Conservation (phyloP, 225 moss, liverwort and hornwort species). For the Bryum argenteum region DNA sequence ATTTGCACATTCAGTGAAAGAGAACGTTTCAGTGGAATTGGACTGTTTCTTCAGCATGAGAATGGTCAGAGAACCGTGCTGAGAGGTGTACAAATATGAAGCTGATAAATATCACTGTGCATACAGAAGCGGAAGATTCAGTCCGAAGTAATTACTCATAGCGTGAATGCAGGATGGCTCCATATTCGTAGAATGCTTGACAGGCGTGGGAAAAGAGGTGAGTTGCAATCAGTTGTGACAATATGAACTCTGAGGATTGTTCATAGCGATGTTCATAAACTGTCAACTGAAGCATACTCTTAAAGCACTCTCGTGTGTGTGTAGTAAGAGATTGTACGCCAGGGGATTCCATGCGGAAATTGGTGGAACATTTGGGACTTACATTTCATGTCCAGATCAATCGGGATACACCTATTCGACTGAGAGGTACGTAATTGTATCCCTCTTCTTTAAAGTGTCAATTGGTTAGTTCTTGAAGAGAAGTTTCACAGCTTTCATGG, state of each 20-base stretch:
- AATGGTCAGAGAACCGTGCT: background rate
- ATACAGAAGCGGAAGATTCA: slow-evolving; percentile 79
- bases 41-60: background rate
- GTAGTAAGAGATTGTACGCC: slow-evolving; percentile 72
- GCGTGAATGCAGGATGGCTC: slow-evolving; percentile 69
- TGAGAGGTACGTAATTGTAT: slow-evolving; percentile 57
- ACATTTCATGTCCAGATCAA: slow-evolving; percentile 75
- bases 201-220: slow-evolving; percentile 71
- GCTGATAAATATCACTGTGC: slow-evolving; percentile 44
- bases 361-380: slow-evolving; percentile 60
- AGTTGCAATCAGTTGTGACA: slow-evolving; percentile 6
- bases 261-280: too few relatives aligned
- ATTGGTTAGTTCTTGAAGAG: background rate
- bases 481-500: slow-evolving; percentile 9
- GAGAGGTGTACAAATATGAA: background rate
- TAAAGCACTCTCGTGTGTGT: slow-evolving; percentile 6
- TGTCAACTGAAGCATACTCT: background rate
- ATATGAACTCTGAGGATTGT: slow-evolving; percentile 9
- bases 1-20: background rate
- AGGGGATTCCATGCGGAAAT: slow-evolving; percentile 76
- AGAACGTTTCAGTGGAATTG: background rate
- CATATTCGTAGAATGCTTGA: slow-evolving; percentile 61
- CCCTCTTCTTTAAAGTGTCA: slow-evolving; percentile 10
- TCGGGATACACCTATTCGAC: slow-evolving; percentile 64
- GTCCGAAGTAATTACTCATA: slow-evolving; percentile 62